Conservation (phyloP, 2,329 filamentous ascomycete species). For the Nothophaeocryptopus gaeumannii region DNA sequence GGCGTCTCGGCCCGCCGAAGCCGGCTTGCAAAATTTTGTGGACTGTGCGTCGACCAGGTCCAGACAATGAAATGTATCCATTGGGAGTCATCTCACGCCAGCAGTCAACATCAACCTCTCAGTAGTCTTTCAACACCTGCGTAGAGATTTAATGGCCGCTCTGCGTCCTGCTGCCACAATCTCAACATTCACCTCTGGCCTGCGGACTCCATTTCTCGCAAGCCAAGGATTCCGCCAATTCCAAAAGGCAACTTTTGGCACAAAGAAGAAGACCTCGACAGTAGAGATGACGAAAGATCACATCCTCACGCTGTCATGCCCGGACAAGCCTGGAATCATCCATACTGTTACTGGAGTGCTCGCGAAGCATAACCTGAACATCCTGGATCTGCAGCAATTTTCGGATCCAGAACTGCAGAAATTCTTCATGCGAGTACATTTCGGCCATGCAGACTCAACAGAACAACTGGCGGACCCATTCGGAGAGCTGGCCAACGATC, state of each 20-base stretch:
- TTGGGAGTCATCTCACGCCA: not conserved
- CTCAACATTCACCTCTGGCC: not conserved
- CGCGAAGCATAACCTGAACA: conserved; percentile 70
- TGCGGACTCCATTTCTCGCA: not conserved
- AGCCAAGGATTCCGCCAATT: conserved; percentile 3
- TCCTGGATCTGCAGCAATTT: conserved; percentile 82
- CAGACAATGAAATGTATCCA: not conserved
- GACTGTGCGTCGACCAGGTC: too few relatives aligned
- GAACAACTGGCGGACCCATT: conserved; percentile 57
- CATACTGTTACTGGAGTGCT: conserved; percentile 79
- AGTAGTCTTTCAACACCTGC: not conserved
- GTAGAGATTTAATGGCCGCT: not conserved
- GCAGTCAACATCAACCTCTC: not conserved
- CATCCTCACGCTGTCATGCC: conserved; percentile 78
- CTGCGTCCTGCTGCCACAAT: not conserved
- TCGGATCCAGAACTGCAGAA: conserved; percentile 69
- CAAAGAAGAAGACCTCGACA: not conserved
- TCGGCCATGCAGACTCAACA: conserved; percentile 57
- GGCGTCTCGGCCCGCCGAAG: too few relatives aligned
- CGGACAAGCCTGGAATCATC: conserved; percentile 80
- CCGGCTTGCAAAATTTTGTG: too few relatives aligned
- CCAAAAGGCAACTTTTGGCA: conserved; percentile 9
- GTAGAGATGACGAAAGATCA: conserved; percentile 47
- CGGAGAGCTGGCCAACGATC: conserved; percentile 57
- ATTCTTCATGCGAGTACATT: conserved; percentile 89